Evolutionary conservation across 2,329 filamentous ascomycete species (phyloP).

Genomic region (Xylaria hypoxylon): DNA sequence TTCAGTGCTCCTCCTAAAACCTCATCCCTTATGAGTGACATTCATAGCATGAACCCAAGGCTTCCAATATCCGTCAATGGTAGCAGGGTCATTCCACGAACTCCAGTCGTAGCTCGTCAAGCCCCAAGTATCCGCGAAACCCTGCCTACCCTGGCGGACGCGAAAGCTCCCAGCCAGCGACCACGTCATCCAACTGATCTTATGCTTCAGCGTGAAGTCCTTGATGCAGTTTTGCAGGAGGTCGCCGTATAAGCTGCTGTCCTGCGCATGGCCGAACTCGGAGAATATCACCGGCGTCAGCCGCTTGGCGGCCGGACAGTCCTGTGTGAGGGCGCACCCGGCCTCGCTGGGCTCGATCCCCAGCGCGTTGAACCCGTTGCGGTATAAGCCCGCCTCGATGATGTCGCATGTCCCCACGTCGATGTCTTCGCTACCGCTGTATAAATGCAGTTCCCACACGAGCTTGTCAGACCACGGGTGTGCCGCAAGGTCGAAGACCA

Average conservation of each 20-base stretch:
- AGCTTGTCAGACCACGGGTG: conserved; percentile 62
- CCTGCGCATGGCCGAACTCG: conserved; percentile 61
- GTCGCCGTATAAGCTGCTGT: conserved; percentile 56
- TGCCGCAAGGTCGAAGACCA: conserved; percentile 58
- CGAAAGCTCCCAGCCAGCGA: conserved; percentile 61
- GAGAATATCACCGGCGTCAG: conserved; percentile 61
- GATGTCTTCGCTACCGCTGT: conserved; percentile 56
- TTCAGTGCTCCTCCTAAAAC: background rate
- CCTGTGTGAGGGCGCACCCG: conserved; percentile 55
- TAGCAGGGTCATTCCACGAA: conserved; percentile 59
- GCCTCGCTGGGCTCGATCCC: conserved; percentile 56
- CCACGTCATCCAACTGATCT: conserved; percentile 64
- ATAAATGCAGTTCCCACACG: conserved; percentile 60
- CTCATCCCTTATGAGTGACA: conserved; percentile 39
- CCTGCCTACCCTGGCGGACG: conserved; percentile 58
- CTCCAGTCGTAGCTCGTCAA: conserved; percentile 60
- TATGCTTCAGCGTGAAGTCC: conserved; percentile 58
- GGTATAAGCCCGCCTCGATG: conserved; percentile 62
- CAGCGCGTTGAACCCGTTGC: conserved; percentile 62
- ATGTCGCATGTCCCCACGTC: conserved; percentile 60
- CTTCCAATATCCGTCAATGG: conserved; percentile 62
- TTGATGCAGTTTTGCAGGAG: conserved; percentile 60
- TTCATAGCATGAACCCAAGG: conserved; percentile 61
- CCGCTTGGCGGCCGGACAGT: conserved; percentile 53
- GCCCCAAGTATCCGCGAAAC: conserved; percentile 61